phyloP scores from a whole-genome alignment of 495 filamentous ascomycete genomes.

The Delitschia confertaspora region DNA sequence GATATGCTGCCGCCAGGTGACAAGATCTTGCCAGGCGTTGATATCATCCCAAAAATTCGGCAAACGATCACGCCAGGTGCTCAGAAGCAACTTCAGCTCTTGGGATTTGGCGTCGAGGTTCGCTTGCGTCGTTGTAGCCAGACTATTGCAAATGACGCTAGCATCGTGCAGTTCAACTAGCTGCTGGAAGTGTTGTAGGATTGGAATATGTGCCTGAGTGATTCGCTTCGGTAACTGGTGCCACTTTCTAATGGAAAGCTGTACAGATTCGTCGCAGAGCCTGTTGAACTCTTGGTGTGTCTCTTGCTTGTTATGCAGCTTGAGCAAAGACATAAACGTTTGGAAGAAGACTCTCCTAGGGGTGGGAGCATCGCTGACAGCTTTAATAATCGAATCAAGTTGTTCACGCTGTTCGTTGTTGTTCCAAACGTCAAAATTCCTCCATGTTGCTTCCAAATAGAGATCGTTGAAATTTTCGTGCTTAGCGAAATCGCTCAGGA shows the following conservation, averaged over 20 bases:
- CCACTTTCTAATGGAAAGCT: constrained; percentile 95
- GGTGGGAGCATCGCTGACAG: constrained; percentile 93
- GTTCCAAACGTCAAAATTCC: constrained; percentile 86
- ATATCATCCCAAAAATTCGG: constrained; percentile 99
- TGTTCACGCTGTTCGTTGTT: constrained; percentile 76
- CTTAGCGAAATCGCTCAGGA: constrained; percentile 94
- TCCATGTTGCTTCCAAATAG: constrained; percentile 90
- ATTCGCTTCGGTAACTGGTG: constrained; percentile 88
- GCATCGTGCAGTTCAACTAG: constrained; percentile 98
- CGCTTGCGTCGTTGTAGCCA: constrained; percentile 67
- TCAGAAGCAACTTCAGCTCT: constrained; percentile 87
- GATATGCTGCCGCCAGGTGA: constrained; percentile 98
- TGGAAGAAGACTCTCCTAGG: constrained; percentile 92
- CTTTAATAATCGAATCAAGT: constrained; percentile 83
- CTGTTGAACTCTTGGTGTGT: constrained; percentile 69
- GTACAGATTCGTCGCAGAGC: constrained; percentile 90
- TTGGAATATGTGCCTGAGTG: constrained; percentile 89
- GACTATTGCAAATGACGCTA: constrained; percentile 83
- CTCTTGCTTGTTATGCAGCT: constrained; percentile 83
- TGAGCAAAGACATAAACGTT: constrained; percentile 91
- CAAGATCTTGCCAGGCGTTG: constrained; percentile 95
- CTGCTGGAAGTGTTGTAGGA: constrained; percentile 96
- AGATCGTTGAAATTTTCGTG: constrained; percentile 98
- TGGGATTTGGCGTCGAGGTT: constrained; percentile 93
- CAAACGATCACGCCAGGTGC: constrained; percentile 89